Evolutionary conservation across 2,329 filamentous ascomycete species (phyloP), one percentile per base, ranked within the genome.

Genomic region (Talaromyces sp.): DNA sequence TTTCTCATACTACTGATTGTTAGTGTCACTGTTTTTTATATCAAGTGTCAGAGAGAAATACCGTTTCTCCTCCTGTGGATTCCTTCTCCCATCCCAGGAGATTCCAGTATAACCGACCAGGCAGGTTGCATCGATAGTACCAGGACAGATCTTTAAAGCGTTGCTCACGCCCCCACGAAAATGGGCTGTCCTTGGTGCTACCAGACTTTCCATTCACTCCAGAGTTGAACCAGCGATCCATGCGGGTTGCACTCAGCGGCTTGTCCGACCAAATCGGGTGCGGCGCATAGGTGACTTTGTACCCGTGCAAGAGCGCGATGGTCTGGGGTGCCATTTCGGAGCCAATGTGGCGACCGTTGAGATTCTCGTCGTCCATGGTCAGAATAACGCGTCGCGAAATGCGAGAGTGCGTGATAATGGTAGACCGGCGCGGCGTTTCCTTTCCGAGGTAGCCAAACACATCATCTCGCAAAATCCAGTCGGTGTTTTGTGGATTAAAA

Each of bases 401-500:
- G 58, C 90, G 86, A 1, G 88, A 87, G 65, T 60, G 61, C 0
- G 90, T 92, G 64, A 92, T 87, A 68, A 93, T 90, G n/a, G 89
- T 89, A 10, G 87, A 86, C 62, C 90, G 85, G 59, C 90, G 86
- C 12, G 90, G 89, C 0, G 90, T 83, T 52, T 87, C 81, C 4
- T 76, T 76, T 27, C 81, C 73, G 54, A 59, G 65, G 70, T 50
- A 73, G 59, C 61, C 61, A 56, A 62, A 62, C 10, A 62, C 61
- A 33, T 71, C 69, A 59, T 94, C 88, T 33, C 84, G 83, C 6
- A 94, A 86, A 30, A 63, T 79, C 94, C 94, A 98, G 0, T 86
- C 90, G 0, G 93, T 97, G 64, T 89, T 87, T 36, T 91, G 87
- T 0, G 94, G 93, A 71, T 98, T 90, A 76, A 95, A 97, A 65